These are phyloP conservation scores for Daedaleopsis nitida DNA, from an alignment of 768 basidiomycete genomes.

Conservation along the genomic window DNA sequence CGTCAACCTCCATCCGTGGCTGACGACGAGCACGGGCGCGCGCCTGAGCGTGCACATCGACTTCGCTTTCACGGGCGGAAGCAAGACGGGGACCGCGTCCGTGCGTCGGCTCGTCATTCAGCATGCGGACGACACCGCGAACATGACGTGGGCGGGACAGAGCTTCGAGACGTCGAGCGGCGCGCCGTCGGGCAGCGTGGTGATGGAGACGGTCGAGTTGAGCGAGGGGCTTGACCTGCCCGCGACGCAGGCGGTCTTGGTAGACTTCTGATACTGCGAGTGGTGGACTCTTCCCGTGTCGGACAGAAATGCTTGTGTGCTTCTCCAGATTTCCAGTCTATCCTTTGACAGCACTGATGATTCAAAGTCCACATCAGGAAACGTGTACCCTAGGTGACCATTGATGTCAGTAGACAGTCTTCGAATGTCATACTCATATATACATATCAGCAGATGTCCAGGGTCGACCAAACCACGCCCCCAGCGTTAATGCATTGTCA, in stretches of 20 bases:
- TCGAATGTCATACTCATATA: too few species aligned
- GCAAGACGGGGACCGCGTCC: slow-evolving; percentile 5
- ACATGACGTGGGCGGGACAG: slow-evolving; percentile 31
- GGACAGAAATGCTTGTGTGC: neutral
- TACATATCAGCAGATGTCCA: too few species aligned
- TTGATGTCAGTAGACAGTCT: too few species aligned
- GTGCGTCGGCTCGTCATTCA: slow-evolving; percentile 27
- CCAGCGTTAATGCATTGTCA: too few species aligned
- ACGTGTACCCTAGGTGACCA: too few species aligned
- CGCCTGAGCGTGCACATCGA: slow-evolving; percentile 42
- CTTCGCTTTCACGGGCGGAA: slow-evolving; percentile 35
- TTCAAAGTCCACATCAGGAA: too few species aligned
- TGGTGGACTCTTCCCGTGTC: too few species aligned
- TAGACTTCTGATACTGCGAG: neutral
- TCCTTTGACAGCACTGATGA: neutral
- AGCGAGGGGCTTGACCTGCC: too few species aligned
- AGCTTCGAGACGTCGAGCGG: slow-evolving; percentile 29
- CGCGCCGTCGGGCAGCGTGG: slow-evolving; percentile 18
- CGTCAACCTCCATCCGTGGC: slow-evolving; percentile 58
- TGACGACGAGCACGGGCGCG: too few species aligned
- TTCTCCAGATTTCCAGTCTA: neutral
- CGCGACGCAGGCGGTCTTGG: too few species aligned
- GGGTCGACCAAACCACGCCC: too few species aligned
- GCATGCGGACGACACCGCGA: slow-evolving; percentile 30
- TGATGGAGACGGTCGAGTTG: slow-evolving; percentile 21